Evolutionary conservation across 2,329 filamentous ascomycete species (phyloP), one percentile per base, ranked within the genome.

Genomic region (Xylaria sp.): DNA sequence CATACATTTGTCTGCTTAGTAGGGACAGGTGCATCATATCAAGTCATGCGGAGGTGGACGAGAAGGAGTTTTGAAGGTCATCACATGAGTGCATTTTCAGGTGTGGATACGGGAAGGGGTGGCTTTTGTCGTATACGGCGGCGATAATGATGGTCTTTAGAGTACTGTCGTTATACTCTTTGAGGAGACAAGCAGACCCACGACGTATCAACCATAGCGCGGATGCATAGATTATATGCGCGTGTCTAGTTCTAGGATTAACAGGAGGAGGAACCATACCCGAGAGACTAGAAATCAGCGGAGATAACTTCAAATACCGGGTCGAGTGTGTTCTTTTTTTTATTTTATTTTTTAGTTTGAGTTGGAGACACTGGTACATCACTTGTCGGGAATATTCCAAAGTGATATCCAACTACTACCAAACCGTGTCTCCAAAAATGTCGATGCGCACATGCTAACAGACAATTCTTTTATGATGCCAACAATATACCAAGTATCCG

Each of bases 71-170:
- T 49, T 46, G 40, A 53, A 37, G 33, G 56, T 60, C 33, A 45
- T 17, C 40, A 46, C 55, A 51, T 58, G 62, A 23, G 49, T 58
- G 66, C 67, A 68, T 69, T 69, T 70, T 64, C 61, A 64, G 63
- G 57, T 46, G 50, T 31, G 45, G 54, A 25, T 17, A 49, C 43
- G 19, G 35, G 42, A 45, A 15, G 6, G 12, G 38, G 19, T 52
- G 9, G 19, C 43, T 33, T 28, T 23, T 19, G 50, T 37, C 45
- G 33, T 23, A 6, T 21, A 47, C 12, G 17, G 33, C 15, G 49
- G 50, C 45, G 42, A 35, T 25, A 12, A 53, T 33, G 55, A 51
- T 40, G 37, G 19, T 12, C 12, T 46, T 37, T 12, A 33, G 25
- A 43, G 15, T 23, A 46, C 25, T 42, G 37, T 43, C 17, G 23